phyloP scores from a whole-genome alignment of 441 rosid genomes.

The Pelargonium fulgidum region DNA sequence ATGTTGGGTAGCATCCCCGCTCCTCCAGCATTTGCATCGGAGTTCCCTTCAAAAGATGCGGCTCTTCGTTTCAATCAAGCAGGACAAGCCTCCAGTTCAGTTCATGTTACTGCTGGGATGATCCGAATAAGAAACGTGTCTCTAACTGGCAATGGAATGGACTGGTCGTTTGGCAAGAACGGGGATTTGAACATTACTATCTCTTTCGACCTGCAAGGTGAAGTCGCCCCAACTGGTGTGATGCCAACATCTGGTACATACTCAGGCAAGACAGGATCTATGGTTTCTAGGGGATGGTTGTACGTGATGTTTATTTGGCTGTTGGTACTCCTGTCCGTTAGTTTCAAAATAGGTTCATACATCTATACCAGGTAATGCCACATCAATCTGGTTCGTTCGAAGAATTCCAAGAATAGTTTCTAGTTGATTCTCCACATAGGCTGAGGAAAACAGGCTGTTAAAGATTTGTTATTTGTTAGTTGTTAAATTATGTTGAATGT shows the following conservation, averaged over 20 bases:
- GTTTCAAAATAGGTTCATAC: conserved; percentile 49
- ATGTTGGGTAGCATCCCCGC: conserved; percentile 70
- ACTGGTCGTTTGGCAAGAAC: conserved; percentile 64
- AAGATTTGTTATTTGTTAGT: not conserved
- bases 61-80: conserved; percentile 44
- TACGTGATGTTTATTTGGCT: conserved; percentile 58
- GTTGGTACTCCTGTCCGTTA: conserved; percentile 44
- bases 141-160: conserved; percentile 34
- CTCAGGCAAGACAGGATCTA: conserved; percentile 38
- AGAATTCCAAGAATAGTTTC: not conserved
- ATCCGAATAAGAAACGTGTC: conserved; percentile 57
- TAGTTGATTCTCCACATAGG: not conserved
- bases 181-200: conserved; percentile 49
- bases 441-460: not conserved
- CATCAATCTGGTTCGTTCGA: not conserved
- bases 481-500: not conserved
- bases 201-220: conserved; percentile 38
- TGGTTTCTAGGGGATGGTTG: conserved; percentile 44
- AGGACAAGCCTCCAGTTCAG: conserved; percentile 68
- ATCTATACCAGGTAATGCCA: conserved; percentile 45
- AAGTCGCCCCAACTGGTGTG: conserved; percentile 21
- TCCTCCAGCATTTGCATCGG: conserved; percentile 78
- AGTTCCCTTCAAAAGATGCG: conserved; percentile 70
- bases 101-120: conserved; percentile 79
- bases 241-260: conserved; percentile 14